These are phyloP conservation scores for Cryptosporidium felis DNA, from an alignment of 169 alveolate species.

Conservation along the genomic window DNA sequence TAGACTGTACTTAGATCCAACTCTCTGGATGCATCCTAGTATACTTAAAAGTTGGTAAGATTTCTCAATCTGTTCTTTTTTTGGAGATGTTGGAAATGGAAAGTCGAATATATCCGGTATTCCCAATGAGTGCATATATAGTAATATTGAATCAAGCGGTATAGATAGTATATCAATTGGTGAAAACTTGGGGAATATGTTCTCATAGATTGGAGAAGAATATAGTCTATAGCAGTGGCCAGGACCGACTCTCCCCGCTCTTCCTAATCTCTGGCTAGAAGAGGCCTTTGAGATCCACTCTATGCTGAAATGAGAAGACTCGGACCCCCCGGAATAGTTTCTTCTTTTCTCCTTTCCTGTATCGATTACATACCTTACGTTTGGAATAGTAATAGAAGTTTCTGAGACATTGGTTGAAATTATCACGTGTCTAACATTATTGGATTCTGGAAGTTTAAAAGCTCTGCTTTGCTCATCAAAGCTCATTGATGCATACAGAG, in stretches of 20 bases:
- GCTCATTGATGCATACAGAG: conserved; percentile 90
- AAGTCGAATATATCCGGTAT: conserved; percentile 82
- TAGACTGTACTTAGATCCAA: neutral
- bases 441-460: conserved; percentile 85
- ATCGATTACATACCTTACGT: conserved; percentile 94
- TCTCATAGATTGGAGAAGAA: conserved; percentile 87
- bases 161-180: conserved; percentile 85
- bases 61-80: conserved; percentile 43
- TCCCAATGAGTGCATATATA: conserved; percentile 90
- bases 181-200: conserved; percentile 81
- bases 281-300: conserved; percentile 91
- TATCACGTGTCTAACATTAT: conserved; percentile 91
- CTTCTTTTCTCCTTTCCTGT: conserved; percentile 95
- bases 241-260: conserved; percentile 99
- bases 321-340: conserved; percentile 83
- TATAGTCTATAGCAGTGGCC: conserved; percentile 98
- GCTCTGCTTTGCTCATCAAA: conserved; percentile 83
- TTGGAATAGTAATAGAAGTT: conserved; percentile 98
- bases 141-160: conserved; percentile 87
- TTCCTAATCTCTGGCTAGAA: conserved; percentile 96
- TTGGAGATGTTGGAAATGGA: conserved; percentile 87
- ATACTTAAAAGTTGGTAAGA: conserved; percentile 27
- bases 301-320: conserved; percentile 88
- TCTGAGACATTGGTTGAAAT: conserved; percentile 99
- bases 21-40: conserved; percentile 6